Conservation (phyloP, 1,284 basidiomycete genomes). For the Dichomitus squalens region DNA sequence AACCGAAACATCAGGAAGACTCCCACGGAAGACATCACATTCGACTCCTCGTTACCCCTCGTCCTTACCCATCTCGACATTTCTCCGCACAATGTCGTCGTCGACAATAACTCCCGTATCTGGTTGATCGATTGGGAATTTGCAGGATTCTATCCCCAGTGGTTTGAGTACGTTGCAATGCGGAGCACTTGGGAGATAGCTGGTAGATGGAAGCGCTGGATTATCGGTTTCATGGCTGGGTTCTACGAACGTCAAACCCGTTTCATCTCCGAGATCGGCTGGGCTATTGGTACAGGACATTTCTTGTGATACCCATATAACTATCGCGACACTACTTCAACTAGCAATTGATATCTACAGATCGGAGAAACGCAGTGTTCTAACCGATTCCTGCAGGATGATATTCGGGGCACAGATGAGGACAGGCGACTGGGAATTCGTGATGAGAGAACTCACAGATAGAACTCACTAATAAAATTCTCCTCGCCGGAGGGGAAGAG, state of each 20-base stretch:
- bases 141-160: slow-evolving; percentile 34
- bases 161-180: slow-evolving; percentile 30
- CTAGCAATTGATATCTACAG: no score
- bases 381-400: no score
- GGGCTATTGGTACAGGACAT: background rate
- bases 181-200: background rate
- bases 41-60: slow-evolving; percentile 30
- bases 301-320: background rate
- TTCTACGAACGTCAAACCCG: background rate
- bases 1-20: background rate
- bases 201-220: background rate
- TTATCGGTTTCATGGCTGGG: background rate
- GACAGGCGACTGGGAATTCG: no score
- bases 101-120: slow-evolving; percentile 28
- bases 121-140: slow-evolving; percentile 36
- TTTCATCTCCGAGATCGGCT: background rate
- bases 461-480: no score
- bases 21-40: slow-evolving; percentile 11
- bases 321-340: no score
- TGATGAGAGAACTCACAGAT: no score
- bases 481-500: no score
- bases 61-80: slow-evolving; percentile 35
- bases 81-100: slow-evolving; percentile 29
- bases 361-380: no score
- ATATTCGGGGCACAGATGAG: no score